phyloP scores from a whole-genome alignment of 192 early-diverging fungal species.

The Coemansia sp. region DNA sequence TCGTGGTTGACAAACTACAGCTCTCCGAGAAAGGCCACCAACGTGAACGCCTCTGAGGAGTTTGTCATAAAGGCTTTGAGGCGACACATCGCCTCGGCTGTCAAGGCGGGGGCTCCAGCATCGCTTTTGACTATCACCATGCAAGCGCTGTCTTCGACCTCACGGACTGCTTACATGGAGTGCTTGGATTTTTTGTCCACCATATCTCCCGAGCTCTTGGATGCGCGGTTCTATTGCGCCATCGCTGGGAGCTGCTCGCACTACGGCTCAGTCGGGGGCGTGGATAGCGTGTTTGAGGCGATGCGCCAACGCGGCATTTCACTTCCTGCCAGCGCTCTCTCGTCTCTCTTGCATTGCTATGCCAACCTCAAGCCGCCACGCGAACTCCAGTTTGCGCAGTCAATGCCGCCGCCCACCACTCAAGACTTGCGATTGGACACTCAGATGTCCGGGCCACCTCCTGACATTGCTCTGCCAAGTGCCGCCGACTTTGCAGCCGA shows the following conservation, averaged over 20 bases:
- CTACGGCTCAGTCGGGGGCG: conserved; percentile 12
- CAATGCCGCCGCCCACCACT: neutral
- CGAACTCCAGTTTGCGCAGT: neutral
- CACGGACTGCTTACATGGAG: conserved; percentile 5
- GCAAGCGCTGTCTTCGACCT: conserved; percentile 20
- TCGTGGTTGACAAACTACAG: conserved; percentile 14
- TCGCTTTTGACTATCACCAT: conserved; percentile 14
- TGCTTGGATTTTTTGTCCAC: conserved; percentile 22
- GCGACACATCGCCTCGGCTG: conserved; percentile 12
- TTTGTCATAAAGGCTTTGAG: conserved; percentile 14
- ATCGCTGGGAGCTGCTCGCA: conserved; percentile 29
- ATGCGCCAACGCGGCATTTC: conserved; percentile 9
- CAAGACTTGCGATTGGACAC: neutral
- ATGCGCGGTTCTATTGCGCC: conserved; percentile 19
- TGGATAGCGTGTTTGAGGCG: conserved; percentile 16
- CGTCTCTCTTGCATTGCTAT: conserved; percentile 18
- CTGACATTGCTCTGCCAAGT: neutral
- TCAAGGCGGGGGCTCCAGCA: conserved; percentile 1
- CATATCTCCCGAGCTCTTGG: neutral
- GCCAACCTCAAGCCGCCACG: conserved; percentile 6
- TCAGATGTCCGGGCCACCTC: neutral
- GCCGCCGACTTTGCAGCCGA: neutral
- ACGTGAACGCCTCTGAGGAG: neutral
- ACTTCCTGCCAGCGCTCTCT: conserved; percentile 15
- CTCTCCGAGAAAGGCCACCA: neutral